Evolutionary conservation across 257 asterid species (phyloP), one percentile per base, ranked within the genome.

Genomic region (Rhazya stricta): DNA sequence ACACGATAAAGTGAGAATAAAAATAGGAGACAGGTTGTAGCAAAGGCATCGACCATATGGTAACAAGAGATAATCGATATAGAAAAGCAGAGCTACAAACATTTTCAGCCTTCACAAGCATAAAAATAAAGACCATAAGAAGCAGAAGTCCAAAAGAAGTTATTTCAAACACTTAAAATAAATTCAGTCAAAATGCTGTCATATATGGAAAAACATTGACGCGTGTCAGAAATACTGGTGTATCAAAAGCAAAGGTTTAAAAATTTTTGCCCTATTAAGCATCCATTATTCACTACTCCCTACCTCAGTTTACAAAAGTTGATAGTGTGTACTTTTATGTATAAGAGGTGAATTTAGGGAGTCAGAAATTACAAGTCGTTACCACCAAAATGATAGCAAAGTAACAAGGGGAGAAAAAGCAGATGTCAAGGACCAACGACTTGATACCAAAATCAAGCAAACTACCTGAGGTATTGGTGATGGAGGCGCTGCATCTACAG

Each of bases 401-500:
- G 18, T 23, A 63, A 66, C 48, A 36, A 67, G 51, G 11, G 42
- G 8, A 41, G 25, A 74, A 43, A 34, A 13, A 53, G 5, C 23
- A 57, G 3, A 45, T 19, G 5, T 41, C 29, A 63, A 30, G 16
- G 15, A 37, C 23, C 23, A 77, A 70, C 61, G n/a, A n/a, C n/a
- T n/a, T n/a, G n/a, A n/a, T n/a, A n/a, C 42, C 66, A 43, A 57
- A 36, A 58, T 66, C 25, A 60, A 13, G 27, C 12, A 74, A 71
- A 80, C 50, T 62, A 95, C 99, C 97, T 95, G 96, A 73, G 97
- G 96, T 77, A 77, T 77, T 45, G 98, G 99, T 63, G 99, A 95
- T 42, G 94, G 98, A 78, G 99, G 99, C 82, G 99, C 99, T 41
- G 98, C 94, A 85, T 95, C 98, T 61, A 89, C 76, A 34, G 95